Percentiles rank a stretch among this genome's conserved stretches.
Evolutionary conservation across 768 basidiomycete species (phyloP).

Genomic region (Leccinellum rugosiceps): DNA sequence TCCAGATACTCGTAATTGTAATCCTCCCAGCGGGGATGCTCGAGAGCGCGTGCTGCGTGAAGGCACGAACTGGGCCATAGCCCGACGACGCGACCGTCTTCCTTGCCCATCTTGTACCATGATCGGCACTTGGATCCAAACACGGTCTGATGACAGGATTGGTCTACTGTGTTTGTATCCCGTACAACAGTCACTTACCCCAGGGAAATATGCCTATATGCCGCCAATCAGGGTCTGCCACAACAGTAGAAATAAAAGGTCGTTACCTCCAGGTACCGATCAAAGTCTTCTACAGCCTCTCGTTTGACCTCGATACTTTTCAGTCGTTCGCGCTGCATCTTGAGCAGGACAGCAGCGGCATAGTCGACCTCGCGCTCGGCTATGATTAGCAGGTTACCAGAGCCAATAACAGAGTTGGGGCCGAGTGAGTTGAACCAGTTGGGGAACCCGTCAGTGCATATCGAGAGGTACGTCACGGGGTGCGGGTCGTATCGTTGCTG

Average conservation of each 20-base stretch:
- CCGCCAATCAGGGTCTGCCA: neutral
- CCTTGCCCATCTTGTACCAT: constrained; percentile 63
- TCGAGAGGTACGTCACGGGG: constrained; percentile 55
- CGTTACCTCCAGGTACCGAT: constrained; percentile 48
- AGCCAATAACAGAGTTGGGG: constrained; percentile 54
- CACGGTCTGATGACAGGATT: constrained; percentile 42
- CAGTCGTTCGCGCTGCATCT: constrained; percentile 60
- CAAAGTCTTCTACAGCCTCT: constrained; percentile 59
- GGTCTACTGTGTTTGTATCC: constrained; percentile 17
- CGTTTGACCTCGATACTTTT: constrained; percentile 59
- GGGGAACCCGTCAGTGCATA: constrained; percentile 62
- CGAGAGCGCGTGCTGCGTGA: constrained; percentile 47
- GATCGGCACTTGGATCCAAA: constrained; percentile 56
- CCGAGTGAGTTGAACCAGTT: constrained; percentile 63
- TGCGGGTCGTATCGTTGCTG: constrained; percentile 51
- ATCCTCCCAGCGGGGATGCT: constrained; percentile 64
- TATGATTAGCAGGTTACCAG: constrained; percentile 51
- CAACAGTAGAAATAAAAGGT: neutral
- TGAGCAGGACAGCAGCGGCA: constrained; percentile 40
- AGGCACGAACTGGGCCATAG: constrained; percentile 63
- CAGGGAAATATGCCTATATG: constrained; percentile 14
- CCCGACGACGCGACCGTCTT: constrained; percentile 51
- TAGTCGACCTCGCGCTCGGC: constrained; percentile 56
- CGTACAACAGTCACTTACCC: neutral
- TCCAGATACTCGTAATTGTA: constrained; percentile 50